A percentile compares a stretch with the other conserved stretches of the same genome.
Conservation (phyloP, 192 early-diverging fungal genomes). For the Dispira simplex region DNA sequence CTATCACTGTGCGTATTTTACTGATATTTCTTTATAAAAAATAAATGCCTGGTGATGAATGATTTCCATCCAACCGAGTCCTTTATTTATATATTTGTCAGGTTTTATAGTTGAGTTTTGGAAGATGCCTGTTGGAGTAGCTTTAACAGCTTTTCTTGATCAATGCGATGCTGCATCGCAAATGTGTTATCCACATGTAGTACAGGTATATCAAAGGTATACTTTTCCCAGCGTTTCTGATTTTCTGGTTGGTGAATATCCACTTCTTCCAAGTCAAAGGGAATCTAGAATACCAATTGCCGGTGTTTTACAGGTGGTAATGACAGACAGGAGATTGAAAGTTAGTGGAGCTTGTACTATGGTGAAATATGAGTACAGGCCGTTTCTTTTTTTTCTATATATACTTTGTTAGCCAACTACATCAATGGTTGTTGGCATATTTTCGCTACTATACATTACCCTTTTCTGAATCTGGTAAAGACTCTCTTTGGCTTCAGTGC, state of each 20-base stretch:
- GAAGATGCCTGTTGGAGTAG: not conserved
- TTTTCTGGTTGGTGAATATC: constrained; percentile 4
- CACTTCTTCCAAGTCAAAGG: constrained; percentile 6
- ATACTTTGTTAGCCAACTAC: not conserved
- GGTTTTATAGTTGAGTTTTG: no score
- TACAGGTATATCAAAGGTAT: constrained; percentile 6
- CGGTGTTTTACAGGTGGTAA: not conserved
- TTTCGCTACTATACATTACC: not conserved
- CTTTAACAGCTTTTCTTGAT: not conserved
- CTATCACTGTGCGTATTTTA: no score
- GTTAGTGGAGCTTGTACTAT: not conserved
- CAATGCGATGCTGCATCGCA: constrained; percentile 5
- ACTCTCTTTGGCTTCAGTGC: not conserved
- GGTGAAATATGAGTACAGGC: no score
- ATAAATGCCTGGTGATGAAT: no score
- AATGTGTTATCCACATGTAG: not conserved
- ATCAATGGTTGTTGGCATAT: not conserved
- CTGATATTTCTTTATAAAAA: no score
- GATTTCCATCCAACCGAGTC: no score
- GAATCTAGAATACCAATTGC: not conserved
- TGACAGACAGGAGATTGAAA: not conserved
- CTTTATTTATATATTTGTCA: no score
- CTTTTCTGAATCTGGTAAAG: not conserved
- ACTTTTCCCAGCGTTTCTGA: constrained; percentile 6
- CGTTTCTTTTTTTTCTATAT: not conserved